phyloP scores from a whole-genome alignment of 352 stramenopile species.

The Globisporangium nagaii region DNA sequence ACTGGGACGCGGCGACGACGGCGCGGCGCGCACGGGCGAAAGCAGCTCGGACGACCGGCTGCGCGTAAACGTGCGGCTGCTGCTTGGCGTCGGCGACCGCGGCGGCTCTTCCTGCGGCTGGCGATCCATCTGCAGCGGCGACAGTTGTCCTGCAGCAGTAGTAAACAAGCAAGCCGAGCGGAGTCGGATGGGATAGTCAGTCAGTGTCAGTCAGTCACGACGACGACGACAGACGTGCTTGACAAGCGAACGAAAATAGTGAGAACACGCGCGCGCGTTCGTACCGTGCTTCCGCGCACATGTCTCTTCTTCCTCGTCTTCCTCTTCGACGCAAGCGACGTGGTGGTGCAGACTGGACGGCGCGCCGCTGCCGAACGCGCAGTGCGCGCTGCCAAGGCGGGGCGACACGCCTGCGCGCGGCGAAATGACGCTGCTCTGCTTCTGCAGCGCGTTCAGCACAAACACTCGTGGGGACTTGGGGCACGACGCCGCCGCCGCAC shows the following conservation, averaged over 20 bases:
- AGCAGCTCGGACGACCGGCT: slow-evolving; percentile 2
- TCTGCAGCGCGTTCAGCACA: slow-evolving; percentile 10
- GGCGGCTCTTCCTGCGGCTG: slow-evolving; percentile 4
- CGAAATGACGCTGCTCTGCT: slow-evolving; percentile 29
- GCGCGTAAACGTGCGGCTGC: not conserved
- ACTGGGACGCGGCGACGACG: not conserved
- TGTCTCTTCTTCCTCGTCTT: slow-evolving; percentile 3
- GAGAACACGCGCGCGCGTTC: not conserved
- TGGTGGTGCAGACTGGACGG: slow-evolving; percentile 18
- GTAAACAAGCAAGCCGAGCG: not conserved
- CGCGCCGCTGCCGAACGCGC: slow-evolving; percentile 1
- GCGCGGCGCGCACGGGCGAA: not conserved
- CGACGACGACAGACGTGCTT: too few relatives aligned
- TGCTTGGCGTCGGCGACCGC: not conserved
- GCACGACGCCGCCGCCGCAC: slow-evolving; percentile 14
- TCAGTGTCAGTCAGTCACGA: not conserved
- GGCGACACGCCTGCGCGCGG: slow-evolving; percentile 16
- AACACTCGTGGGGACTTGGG: slow-evolving; percentile 20
- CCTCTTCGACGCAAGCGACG: not conserved
- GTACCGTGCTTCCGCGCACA: slow-evolving; percentile 13
- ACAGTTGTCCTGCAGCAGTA: slow-evolving; percentile 1
- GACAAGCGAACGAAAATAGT: not conserved
- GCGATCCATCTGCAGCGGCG: slow-evolving; percentile 4
- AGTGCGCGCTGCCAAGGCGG: slow-evolving; percentile 2
- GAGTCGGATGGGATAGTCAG: not conserved